These are phyloP conservation scores for Coemansia sp. DNA, from an alignment of 192 early-diverging fungal genomes.

Conservation along the genomic window DNA sequence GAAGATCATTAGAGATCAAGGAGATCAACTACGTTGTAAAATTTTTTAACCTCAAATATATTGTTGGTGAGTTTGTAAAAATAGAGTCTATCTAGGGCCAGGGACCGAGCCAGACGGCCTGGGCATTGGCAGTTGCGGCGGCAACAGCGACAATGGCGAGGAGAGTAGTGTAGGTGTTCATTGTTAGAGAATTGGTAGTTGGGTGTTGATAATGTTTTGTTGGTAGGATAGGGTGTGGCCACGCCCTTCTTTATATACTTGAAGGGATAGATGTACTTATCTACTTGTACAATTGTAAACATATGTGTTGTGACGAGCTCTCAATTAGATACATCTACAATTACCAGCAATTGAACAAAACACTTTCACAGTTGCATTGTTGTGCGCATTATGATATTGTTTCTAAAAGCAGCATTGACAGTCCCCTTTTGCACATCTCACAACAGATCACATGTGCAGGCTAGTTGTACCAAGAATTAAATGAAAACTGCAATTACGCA, in stretches of 20 bases:
- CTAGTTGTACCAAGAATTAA: too few species aligned
- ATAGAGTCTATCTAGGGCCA: conserved; percentile 6
- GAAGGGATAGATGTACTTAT: too few species aligned
- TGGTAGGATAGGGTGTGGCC: not conserved
- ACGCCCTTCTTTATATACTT: not conserved
- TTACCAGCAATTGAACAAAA: not conserved
- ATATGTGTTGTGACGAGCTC: not conserved
- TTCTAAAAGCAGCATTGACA: not conserved
- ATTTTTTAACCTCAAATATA: too few species aligned
- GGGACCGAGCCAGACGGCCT: conserved; percentile 24
- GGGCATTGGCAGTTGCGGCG: conserved; percentile 19
- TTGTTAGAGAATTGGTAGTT: not conserved
- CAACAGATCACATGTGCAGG: too few species aligned
- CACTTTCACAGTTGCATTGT: not conserved
- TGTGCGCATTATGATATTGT: not conserved
- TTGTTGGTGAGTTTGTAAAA: too few species aligned
- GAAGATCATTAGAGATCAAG: not conserved
- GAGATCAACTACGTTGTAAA: too few species aligned
- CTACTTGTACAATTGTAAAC: too few species aligned
- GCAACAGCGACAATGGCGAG: conserved; percentile 21
- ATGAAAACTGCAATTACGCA: too few species aligned
- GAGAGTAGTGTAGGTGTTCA: conserved; percentile 22
- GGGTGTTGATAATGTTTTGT: conserved; percentile 6
- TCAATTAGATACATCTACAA: not conserved
- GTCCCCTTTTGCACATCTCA: too few species aligned